Evolutionary conservation across 1,284 basidiomycete species (phyloP), one percentile per base, ranked within the genome.

Genomic region (Fistulinella cinereoalba): DNA sequence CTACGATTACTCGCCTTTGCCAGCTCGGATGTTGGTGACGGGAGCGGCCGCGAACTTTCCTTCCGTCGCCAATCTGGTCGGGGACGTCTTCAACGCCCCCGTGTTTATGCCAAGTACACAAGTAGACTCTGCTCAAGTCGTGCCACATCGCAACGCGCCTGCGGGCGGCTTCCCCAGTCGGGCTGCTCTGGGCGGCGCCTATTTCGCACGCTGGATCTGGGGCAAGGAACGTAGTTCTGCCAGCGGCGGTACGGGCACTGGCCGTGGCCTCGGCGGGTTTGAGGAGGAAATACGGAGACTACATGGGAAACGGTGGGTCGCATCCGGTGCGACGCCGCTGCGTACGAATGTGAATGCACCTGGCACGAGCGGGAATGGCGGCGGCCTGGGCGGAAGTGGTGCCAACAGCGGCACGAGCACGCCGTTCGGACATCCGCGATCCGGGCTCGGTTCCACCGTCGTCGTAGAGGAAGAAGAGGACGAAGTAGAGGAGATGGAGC

Each of bases 21-120:
- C 88, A 0, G 61, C 71, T 0, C 73, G 86, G 23, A 67, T 88
- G 19, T 64, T 90, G 37, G 75, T 80, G 1, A 83, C 81, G 0
- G 87, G 87, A 3, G 85, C 87, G 0, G 86, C 88, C 0, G 83
- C 85, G 3, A 89, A 89, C 64, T 91, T 90, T 69, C 88, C 88
- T 0, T 79, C 81, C n/a, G 78, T 91, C 40, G 79, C 85, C 3
- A 85, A 87, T 56, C 71, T 91, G 36, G 79, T 85, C 6, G 83
- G 85, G 9, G 88, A 91, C 53, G 73, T 88, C 13, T 89, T 91
- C 71, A 87, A 89, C 53, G 79, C 85, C 0, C 80, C 83, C 0
- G 82, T 89, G 1, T 80, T 83, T 51, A 77, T 88, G 46, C 83
- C 87, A 0, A 72, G 70, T 21, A 81, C 83, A 0, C 85, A 89